phyloP scores from a whole-genome alignment of 768 basidiomycete species.

The Suillus decipiens region DNA sequence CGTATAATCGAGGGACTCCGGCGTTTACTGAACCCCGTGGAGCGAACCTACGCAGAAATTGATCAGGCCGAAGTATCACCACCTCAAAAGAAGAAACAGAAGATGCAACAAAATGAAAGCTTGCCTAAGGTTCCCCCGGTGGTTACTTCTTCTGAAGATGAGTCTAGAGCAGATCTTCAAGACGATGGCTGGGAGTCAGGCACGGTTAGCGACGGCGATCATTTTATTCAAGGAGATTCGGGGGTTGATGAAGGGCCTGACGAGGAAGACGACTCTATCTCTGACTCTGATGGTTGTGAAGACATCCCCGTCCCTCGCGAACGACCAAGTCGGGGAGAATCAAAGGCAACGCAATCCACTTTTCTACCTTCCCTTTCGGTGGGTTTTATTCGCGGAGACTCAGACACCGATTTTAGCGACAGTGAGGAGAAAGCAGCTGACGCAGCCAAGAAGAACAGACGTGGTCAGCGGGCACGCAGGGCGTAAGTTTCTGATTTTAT shows the following conservation, averaged over 20 bases:
- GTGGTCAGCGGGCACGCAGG: conserved; percentile 91
- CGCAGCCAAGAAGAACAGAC: conserved; percentile 74
- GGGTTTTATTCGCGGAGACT: conserved; percentile 81
- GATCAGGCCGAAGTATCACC: conserved; percentile 19
- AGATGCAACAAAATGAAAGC: conserved; percentile 3
- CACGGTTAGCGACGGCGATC: conserved; percentile 35
- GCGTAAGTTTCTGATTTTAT: conserved; percentile 62
- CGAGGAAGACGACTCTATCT: conserved; percentile 38
- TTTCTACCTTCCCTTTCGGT: conserved; percentile 90
- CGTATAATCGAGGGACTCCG: conserved; percentile 53
- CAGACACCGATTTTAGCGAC: conserved; percentile 77
- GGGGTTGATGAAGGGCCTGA: conserved; percentile 38
- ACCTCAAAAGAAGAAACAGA: conserved; percentile 18
- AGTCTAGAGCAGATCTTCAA: conserved; percentile 24
- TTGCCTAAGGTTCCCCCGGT: conserved; percentile 11
- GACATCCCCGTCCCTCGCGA: conserved; percentile 18
- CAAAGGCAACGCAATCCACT: conserved; percentile 41
- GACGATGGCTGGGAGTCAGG: conserved; percentile 46
- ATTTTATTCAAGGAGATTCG: conserved; percentile 29
- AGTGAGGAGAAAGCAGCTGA: conserved; percentile 56
- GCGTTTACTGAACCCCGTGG: conserved; percentile 37
- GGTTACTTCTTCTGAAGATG: conserved; percentile 12
- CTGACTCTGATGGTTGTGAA: conserved; percentile 30
- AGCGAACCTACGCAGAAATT: conserved; percentile 6
- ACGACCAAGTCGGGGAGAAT: conserved; percentile 14